phyloP scores from a whole-genome alignment of 495 filamentous ascomycete genomes.

The Podospora appendiculata region DNA sequence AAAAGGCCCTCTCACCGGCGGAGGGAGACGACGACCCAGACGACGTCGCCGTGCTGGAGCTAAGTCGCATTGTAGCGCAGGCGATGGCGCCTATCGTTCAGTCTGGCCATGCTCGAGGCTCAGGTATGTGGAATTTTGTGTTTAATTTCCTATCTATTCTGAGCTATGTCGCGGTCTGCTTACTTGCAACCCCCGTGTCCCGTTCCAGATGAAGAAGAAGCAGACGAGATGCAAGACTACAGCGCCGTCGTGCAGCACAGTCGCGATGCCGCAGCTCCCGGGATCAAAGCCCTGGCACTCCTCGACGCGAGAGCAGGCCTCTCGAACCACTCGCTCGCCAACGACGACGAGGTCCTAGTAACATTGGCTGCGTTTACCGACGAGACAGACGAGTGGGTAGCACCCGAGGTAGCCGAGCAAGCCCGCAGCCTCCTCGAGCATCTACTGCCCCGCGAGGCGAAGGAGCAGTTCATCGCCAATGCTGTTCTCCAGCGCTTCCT shows the following conservation, averaged over 20 bases:
- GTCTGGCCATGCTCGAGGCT: too few relatives aligned
- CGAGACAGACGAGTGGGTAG: conserved; percentile 45
- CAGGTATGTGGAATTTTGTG: not conserved
- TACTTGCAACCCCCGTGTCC: not conserved
- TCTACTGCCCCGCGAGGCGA: conserved; percentile 18
- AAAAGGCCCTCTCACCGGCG: too few relatives aligned
- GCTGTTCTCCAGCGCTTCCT: conserved; percentile 45
- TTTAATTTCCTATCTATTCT: not conserved
- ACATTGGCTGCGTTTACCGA: conserved; percentile 35
- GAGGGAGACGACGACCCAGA: too few relatives aligned
- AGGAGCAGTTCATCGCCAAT: conserved; percentile 41
- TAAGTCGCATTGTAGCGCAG: too few relatives aligned
- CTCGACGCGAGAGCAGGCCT: not conserved
- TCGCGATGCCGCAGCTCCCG: not conserved
- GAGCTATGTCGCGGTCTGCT: too few relatives aligned
- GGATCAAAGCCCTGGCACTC: not conserved
- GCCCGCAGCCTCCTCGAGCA: conserved; percentile 36
- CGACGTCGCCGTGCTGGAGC: too few relatives aligned
- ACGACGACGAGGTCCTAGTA: conserved; percentile 8
- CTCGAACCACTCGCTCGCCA: not conserved
- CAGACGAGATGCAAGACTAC: not conserved
- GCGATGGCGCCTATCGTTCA: too few relatives aligned
- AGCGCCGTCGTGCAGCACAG: not conserved
- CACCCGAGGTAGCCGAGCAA: conserved; percentile 12
- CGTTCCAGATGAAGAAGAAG: not conserved